Evolutionary conservation across 2,329 filamentous ascomycete genomes (phyloP).

Genomic region (Trichoderma sp.): DNA sequence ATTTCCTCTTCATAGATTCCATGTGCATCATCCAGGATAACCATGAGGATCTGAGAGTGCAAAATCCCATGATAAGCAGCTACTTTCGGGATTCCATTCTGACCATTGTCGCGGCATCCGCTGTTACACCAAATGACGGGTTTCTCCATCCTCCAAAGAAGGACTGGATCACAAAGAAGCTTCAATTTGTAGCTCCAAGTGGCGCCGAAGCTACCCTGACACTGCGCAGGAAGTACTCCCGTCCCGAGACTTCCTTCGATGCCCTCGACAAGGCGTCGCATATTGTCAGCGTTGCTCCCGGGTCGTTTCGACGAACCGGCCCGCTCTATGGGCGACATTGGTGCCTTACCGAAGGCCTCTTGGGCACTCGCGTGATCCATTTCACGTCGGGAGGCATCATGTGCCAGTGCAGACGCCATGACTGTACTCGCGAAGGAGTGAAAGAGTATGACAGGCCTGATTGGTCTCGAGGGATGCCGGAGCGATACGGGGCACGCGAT

Average conservation of each 20-base stretch:
- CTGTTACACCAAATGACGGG: background rate
- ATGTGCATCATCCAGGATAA: slow-evolving; percentile 14
- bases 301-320: background rate
- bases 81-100: slow-evolving; percentile 9
- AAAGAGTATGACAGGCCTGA: background rate
- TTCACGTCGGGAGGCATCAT: background rate
- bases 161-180: slow-evolving; percentile 2
- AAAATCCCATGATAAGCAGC: background rate
- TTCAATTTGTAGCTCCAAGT: background rate
- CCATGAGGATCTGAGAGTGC: background rate
- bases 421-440: background rate
- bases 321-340: slow-evolving; percentile 6
- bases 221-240: background rate
- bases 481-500: background rate
- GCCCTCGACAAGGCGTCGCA: background rate
- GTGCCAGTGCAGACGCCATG: background rate
- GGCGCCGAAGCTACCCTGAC: background rate
- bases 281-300: background rate
- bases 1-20: slow-evolving; percentile 9
- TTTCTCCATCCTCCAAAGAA: background rate
- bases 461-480: background rate
- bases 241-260: background rate
- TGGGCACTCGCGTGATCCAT: background rate
- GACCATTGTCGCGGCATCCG: slow-evolving; percentile 1
- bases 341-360: background rate